A percentile compares a stretch with the other conserved stretches of the same genome.
phyloP scores from a whole-genome alignment of 805 yeast genomes.

The Saccharomycopsis fodiens region DNA sequence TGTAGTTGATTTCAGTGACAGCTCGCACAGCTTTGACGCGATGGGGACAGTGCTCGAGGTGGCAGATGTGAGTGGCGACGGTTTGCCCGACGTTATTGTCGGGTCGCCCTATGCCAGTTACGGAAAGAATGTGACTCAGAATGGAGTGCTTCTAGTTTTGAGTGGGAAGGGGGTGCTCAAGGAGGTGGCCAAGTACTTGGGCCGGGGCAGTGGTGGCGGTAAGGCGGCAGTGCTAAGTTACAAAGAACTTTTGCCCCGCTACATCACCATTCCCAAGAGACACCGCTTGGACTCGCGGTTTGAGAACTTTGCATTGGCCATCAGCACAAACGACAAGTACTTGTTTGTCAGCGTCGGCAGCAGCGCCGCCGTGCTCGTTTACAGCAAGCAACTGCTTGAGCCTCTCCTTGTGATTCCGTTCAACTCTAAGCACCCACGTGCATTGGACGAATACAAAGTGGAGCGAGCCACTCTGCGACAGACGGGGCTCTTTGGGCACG shows the following conservation, averaged over 20 bases:
- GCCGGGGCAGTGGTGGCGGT: no score
- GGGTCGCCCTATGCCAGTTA: conserved; percentile 37
- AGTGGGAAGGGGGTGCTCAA: conserved; percentile 24
- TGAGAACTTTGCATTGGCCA: conserved; percentile 36
- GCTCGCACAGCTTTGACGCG: conserved; percentile 32
- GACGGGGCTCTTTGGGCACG: not conserved
- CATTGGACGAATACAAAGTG: not conserved
- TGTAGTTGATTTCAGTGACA: conserved; percentile 24
- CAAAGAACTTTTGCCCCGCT: conserved; percentile 5
- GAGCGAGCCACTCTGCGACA: not conserved
- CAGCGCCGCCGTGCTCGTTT: conserved; percentile 31
- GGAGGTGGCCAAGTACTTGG: conserved; percentile 14
- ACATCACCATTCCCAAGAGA: conserved; percentile 21
- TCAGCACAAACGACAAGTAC: conserved; percentile 25
- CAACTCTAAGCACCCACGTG: not conserved
- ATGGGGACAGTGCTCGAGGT: conserved; percentile 31
- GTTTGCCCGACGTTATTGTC: conserved; percentile 35
- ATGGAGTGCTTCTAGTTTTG: conserved; percentile 31
- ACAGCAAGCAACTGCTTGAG: conserved; percentile 20
- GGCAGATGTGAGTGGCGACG: conserved; percentile 32
- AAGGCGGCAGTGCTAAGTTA: conserved; percentile 2
- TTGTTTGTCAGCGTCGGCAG: conserved; percentile 35
- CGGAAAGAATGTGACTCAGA: conserved; percentile 24
- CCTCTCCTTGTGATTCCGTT: not conserved
- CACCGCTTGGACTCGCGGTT: conserved; percentile 23